Conservation (phyloP, 1,284 basidiomycete genomes). For the Cryptococcus maquisensis region DNA sequence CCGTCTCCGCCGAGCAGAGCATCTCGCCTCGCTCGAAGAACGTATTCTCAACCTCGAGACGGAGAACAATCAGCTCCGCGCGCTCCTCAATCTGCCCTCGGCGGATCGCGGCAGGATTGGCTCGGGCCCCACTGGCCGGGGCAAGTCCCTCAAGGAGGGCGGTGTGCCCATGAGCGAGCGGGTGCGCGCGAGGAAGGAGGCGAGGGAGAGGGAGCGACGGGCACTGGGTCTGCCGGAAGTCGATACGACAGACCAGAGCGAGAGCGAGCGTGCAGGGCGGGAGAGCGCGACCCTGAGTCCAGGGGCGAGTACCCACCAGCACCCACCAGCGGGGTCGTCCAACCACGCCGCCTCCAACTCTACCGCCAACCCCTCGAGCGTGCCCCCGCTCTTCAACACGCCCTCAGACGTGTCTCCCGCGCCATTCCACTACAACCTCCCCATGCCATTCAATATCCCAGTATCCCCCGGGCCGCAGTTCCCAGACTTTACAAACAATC, state of each 20-base stretch:
- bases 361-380: not conserved
- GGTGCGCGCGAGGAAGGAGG: conserved; percentile 47
- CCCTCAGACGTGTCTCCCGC: conserved; percentile 13
- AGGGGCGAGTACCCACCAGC: conserved; percentile 6
- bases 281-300: conserved; percentile 27
- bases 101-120: conserved; percentile 45
- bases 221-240: conserved; percentile 27
- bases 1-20: conserved; percentile 80
- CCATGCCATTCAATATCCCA: conserved; percentile 38
- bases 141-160: conserved; percentile 48
- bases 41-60: conserved; percentile 77
- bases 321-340: not conserved
- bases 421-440: conserved; percentile 39
- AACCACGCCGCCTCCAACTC: not conserved
- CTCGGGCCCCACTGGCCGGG: conserved; percentile 49
- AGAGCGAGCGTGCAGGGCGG: conserved; percentile 8
- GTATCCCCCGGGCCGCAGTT: conserved; percentile 33
- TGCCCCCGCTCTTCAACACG: conserved; percentile 12
- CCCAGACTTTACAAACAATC: conserved; percentile 22
- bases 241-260: conserved; percentile 18
- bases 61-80: conserved; percentile 73
- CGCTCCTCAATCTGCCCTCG: conserved; percentile 69
- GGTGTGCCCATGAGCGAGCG: conserved; percentile 49
- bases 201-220: conserved; percentile 36
- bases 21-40: conserved; percentile 76